phyloP scores from a whole-genome alignment of 768 basidiomycete species.

The Pluteus cervinus region DNA sequence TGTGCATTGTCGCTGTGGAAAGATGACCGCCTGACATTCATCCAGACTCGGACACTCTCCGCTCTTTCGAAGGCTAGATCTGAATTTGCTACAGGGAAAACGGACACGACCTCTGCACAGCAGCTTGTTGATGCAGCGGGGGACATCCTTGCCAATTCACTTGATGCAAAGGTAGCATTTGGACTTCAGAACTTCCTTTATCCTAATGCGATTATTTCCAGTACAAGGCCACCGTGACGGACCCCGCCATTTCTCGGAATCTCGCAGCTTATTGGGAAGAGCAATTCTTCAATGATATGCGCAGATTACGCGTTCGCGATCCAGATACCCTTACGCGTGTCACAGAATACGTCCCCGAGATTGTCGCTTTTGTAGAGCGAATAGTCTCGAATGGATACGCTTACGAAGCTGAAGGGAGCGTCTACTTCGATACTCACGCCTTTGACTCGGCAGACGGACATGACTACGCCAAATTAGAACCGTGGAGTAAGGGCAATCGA shows the following conservation, averaged over 20 bases:
- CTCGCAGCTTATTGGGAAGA: conserved; percentile 86
- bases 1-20: conserved; percentile 12
- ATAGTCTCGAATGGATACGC: conserved; percentile 86
- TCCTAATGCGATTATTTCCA: conserved; percentile 22
- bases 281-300: conserved; percentile 91
- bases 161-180: conserved; percentile 66
- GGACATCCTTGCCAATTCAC: conserved; percentile 65
- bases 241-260: conserved; percentile 78
- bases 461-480: conserved; percentile 90
- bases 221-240: conserved; percentile 76
- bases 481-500: conserved; percentile 92
- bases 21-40: conserved; percentile 11
- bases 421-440: conserved; percentile 84
- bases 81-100: conserved; percentile 34
- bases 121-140: conserved; percentile 65
- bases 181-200: conserved; percentile 7
- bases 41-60: conserved; percentile 42
- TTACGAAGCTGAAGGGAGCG: conserved; percentile 62
- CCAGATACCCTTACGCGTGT: conserved; percentile 93
- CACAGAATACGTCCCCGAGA: conserved; percentile 95
- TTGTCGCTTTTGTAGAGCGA: conserved; percentile 80
- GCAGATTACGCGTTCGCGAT: conserved; percentile 74
- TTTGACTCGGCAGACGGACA: conserved; percentile 78
- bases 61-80: conserved; percentile 49
- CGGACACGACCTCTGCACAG: conserved; percentile 38